Percentiles rank a stretch among this genome's conserved stretches.
Evolutionary conservation across 768 basidiomycete species (phyloP).

Genomic region (Rhodotorula kratochvilovae): DNA sequence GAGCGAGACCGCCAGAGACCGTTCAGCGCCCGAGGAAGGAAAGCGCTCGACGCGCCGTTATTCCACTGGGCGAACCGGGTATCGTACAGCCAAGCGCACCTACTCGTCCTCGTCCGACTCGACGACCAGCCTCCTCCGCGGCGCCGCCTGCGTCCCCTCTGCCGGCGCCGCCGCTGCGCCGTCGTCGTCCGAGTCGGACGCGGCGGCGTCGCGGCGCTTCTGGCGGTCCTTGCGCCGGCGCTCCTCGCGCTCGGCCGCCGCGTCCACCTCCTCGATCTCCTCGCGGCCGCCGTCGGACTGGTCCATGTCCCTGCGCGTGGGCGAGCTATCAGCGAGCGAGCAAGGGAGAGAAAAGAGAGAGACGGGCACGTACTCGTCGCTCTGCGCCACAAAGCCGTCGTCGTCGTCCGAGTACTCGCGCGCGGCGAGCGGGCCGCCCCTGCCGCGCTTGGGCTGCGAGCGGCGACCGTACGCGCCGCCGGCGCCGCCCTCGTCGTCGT

Average conservation of each 20-base stretch:
- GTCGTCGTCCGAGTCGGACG: neutral
- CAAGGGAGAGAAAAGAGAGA: no score
- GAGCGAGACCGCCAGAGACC: no score
- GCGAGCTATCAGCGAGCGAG: neutral
- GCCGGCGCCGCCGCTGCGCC: neutral
- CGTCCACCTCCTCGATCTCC: conserved; percentile 34
- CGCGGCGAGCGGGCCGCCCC: neutral
- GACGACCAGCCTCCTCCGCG: conserved; percentile 14
- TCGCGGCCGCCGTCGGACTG: conserved; percentile 9
- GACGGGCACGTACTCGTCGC: conserved; percentile 24
- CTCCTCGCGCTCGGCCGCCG: conserved; percentile 19
- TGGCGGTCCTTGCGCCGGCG: conserved; percentile 23
- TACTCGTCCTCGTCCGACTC: conserved; percentile 27
- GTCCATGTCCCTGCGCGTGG: conserved; percentile 9
- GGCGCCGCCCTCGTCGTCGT: conserved; percentile 3
- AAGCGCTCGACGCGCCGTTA: no score
- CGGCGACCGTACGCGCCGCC: neutral
- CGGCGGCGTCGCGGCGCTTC: neutral
- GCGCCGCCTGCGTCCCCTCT: conserved; percentile 2
- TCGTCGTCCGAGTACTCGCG: conserved; percentile 27
- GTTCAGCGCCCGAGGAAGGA: no score
- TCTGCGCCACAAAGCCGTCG: conserved; percentile 30
- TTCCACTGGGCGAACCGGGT: no score
- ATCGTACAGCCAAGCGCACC: no score
- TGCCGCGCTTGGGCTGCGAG: conserved; percentile 18